Conservation (phyloP, 768 basidiomycete species). For the Mycena sanguinolenta region DNA sequence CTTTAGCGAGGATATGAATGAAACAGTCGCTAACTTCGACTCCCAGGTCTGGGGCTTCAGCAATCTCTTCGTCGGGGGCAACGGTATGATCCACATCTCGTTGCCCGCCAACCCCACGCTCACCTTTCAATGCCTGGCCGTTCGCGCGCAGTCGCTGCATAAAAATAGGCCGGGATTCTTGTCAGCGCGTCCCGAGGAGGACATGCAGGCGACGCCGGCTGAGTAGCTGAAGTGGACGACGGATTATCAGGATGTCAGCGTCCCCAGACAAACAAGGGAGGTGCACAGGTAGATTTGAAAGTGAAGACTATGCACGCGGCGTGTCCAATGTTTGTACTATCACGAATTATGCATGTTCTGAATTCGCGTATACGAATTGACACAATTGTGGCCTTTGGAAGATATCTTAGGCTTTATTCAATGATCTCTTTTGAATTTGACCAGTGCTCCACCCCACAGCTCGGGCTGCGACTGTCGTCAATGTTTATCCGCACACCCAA, state of each 20-base stretch:
- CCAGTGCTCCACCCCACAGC: too few species aligned
- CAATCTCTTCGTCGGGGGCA: slow-evolving; percentile 52
- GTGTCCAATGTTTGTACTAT: too few species aligned
- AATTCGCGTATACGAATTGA: too few species aligned
- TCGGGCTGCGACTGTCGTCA: too few species aligned
- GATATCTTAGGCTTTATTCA: too few species aligned
- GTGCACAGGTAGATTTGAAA: too few species aligned
- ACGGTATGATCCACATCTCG: slow-evolving; percentile 42
- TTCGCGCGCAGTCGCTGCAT: slow-evolving; percentile 13
- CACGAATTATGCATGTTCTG: too few species aligned
- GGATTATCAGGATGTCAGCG: slow-evolving; percentile 6
- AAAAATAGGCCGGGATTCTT: neutral
- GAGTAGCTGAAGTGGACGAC: slow-evolving; percentile 20
- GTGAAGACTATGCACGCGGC: too few species aligned
- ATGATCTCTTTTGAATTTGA: too few species aligned
- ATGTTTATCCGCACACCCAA: too few species aligned
- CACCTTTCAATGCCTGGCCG: slow-evolving; percentile 16
- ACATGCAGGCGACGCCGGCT: slow-evolving; percentile 1
- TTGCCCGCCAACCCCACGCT: slow-evolving; percentile 37
- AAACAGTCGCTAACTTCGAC: slow-evolving; percentile 41
- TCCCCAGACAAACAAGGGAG: neutral
- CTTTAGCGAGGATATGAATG: too few species aligned
- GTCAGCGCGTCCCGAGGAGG: neutral
- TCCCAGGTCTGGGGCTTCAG: slow-evolving; percentile 38
- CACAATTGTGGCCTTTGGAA: too few species aligned